phyloP scores from a whole-genome alignment of 169 alveolate genomes.

The Eimeria nieschulzi region DNA sequence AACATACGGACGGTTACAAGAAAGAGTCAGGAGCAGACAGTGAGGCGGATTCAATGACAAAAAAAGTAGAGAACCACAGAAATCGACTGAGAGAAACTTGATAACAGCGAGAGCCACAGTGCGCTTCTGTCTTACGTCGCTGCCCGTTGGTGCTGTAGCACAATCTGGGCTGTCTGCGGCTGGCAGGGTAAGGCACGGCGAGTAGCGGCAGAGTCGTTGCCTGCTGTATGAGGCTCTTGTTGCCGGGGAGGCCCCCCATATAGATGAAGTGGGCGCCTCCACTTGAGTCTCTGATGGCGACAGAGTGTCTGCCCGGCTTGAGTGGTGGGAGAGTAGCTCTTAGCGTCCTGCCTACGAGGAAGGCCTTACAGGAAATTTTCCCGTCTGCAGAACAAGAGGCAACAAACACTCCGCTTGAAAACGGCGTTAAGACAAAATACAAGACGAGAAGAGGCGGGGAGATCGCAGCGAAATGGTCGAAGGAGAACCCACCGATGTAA shows the following conservation, averaged over 20 bases:
- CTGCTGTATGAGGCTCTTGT: neutral
- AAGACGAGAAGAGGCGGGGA: neutral
- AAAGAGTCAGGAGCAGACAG: neutral
- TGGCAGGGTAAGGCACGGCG: neutral
- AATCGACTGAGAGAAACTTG: neutral
- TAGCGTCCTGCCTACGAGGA: neutral
- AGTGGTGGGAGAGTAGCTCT: conserved; percentile 37
- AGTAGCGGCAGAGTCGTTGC: neutral
- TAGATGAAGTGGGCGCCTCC: neutral
- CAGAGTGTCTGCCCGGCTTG: conserved; percentile 28
- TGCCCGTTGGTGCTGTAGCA: conserved; percentile 7
- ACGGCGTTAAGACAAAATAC: too few relatives aligned
- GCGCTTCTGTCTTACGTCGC: neutral
- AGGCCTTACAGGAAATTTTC: neutral
- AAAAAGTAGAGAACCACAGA: neutral
- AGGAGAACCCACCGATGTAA: neutral
- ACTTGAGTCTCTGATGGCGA: neutral
- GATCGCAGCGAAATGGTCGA: neutral
- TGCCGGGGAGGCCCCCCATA: neutral
- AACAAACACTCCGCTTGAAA: too few relatives aligned
- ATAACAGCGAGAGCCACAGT: neutral
- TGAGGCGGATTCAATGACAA: neutral
- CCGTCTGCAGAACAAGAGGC: neutral
- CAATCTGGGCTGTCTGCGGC: conserved; percentile 9
- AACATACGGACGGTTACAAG: neutral